Evolutionary conservation across 768 basidiomycete species (phyloP), one percentile per base, ranked within the genome.

Genomic region (Aureoboletus auriporus): DNA sequence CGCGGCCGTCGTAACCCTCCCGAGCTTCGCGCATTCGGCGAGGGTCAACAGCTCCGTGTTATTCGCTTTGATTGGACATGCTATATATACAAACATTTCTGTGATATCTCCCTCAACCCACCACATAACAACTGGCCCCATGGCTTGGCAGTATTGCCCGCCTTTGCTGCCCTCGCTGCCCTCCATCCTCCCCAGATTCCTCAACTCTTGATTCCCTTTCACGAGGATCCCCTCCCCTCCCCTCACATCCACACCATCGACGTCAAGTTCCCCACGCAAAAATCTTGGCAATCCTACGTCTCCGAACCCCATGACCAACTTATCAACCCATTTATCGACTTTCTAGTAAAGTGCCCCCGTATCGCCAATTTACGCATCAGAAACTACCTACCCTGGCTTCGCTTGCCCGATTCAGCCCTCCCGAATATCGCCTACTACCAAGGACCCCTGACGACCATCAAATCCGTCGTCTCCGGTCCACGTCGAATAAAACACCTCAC

Each of bases 11-110:
- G 56, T 42, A 63, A 60, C 12, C 46, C 50, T 9, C 57, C 58
- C 5, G 62, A 60, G 26, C 47, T 65, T 2, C 63, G 63, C 10
- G 63, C 62, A 4, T 69, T 76, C 34, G 70, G 66, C 17, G 64
- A 67, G 30, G 73, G 66, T 0, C 55, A 60, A 10, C 62, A 64
- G 3, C 65, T 78, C 16, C 69, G 65, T 12, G 61, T 64, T n/a
- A 60, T 78, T n/a, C 69, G 68, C 40, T 64, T 77, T 41, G 75
- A 77, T 56, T 71, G 67, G 59, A 70, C 67, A 1, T 70, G 70
- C 16, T 68, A 70, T 38, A 67, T 74, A 14, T 68, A 74, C 56
- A 62, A 62, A 14, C 56, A 57, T 37, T 66, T 57, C 53, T 54
- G 38, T 7, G 51, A 54, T 5, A 14, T 30, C 26, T 20, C 39